Evolutionary conservation across 164 flowering plant species (phyloP), one percentile per base, ranked within the genome.

Genomic region (Cinnamomum micranthum): DNA sequence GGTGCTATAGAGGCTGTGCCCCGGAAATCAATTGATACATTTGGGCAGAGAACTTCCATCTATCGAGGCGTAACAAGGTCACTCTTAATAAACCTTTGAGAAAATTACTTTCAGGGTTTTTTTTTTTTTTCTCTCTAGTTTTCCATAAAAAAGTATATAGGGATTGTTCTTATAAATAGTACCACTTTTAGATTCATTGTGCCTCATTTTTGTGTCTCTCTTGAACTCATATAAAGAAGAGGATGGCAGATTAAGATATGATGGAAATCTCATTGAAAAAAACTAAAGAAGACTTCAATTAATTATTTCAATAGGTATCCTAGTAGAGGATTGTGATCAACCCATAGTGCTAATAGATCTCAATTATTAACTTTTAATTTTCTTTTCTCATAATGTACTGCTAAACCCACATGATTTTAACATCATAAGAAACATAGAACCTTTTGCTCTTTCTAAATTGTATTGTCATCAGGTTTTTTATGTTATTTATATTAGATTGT

Each of bases 1-100:
- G 89, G 85, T 67, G 86, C 86, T 3, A 69, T 86, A 0, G 97
- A 91, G 58, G 86, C 89, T 0, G 87, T 80, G 60, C 97, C 97
- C 0, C 76, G 93, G 75, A 94, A 90, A 70, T 84, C 97, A 47
- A 83, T 90, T 67, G 98, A 94, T 70, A 92, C 97, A 23, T 94
- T 92, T 75, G 98, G 98, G 58, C 98, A 95, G 66, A 82, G 97
- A 64, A 95, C 98, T 69, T 95, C 98, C 2, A 92, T 94, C 31
- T 94, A 94, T 82, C 95, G 98, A 65, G 98, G 98, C 71, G 98
- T 94, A 22, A 94, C 98, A 60, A 92, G 95, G 98, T 94, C 50
- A 25, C 17, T 41, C 27, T 24, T 11, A 12, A 25, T 64, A 11
- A 20, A 25, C 67, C 33, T 22, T n/a, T 7, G 12, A 23, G 15